phyloP scores from a whole-genome alignment of 176 grass and related monocot genomes.

The Elaeis guineensis region DNA sequence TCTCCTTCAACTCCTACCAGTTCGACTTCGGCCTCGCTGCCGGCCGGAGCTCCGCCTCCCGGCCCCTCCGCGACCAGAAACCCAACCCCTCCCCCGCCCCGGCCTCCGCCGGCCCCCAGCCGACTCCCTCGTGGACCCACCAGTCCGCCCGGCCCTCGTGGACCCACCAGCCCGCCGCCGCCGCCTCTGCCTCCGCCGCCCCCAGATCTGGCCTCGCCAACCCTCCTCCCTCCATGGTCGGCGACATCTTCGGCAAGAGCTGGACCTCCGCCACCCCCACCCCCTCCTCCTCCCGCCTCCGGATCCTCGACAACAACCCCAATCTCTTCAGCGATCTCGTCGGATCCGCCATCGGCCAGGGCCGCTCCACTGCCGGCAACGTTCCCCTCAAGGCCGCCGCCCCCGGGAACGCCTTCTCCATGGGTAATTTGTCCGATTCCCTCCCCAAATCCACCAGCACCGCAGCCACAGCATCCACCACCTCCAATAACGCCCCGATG shows the following conservation, averaged over 20 bases:
- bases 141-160: constrained; percentile 53
- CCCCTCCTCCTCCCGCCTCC: constrained; percentile 12
- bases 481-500: constrained; percentile 19
- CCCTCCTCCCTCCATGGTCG: constrained; percentile 69
- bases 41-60: constrained; percentile 49
- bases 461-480: background rate
- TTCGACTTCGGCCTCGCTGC: constrained; percentile 80
- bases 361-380: constrained; percentile 29
- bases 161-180: constrained; percentile 54
- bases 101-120: constrained; percentile 15
- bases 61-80: constrained; percentile 51
- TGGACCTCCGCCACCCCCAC: constrained; percentile 57
- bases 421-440: constrained; percentile 63
- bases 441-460: constrained; percentile 52
- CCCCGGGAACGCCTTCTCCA: constrained; percentile 44
- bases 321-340: constrained; percentile 88
- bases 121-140: constrained; percentile 8
- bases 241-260: constrained; percentile 85
- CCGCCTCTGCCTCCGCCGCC: background rate
- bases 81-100: constrained; percentile 19
- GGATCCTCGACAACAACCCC: constrained; percentile 57
- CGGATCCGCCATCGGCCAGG: constrained; percentile 60
- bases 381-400: constrained; percentile 68
- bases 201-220: constrained; percentile 32
- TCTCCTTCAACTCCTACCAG: constrained; percentile 66